Conservation (phyloP, 176 grass and related monocot genomes). For the Zea mays region DNA sequence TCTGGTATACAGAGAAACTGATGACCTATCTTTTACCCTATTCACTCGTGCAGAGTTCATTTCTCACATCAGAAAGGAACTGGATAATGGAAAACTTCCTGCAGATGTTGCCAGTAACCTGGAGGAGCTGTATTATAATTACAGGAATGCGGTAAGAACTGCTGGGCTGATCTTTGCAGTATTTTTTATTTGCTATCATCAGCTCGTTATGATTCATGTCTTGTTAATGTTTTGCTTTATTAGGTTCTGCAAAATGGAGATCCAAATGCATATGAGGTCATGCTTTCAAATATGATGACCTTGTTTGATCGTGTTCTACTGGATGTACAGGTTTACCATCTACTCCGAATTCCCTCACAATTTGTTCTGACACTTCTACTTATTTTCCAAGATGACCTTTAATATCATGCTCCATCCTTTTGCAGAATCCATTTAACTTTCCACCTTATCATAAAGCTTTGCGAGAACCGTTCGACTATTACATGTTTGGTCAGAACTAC, state of each 20-base stretch:
- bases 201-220: neutral
- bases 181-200: neutral
- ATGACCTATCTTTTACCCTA: neutral
- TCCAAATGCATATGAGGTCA: slow-evolving; percentile 70
- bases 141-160: slow-evolving; percentile 66
- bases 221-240: slow-evolving; percentile 11
- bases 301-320: slow-evolving; percentile 78
- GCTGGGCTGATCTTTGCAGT: neutral
- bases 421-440: slow-evolving; percentile 87
- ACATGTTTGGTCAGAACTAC: slow-evolving; percentile 98
- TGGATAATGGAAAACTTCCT: slow-evolving; percentile 65
- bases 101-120: slow-evolving; percentile 62
- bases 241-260: slow-evolving; percentile 77
- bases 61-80: slow-evolving; percentile 59
- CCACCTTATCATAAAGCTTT: slow-evolving; percentile 85
- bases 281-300: slow-evolving; percentile 74
- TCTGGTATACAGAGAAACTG: neutral
- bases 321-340: slow-evolving; percentile 65
- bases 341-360: slow-evolving; percentile 11
- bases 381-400: slow-evolving; percentile 29
- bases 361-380: slow-evolving; percentile 22
- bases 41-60: slow-evolving; percentile 58
- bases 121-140: slow-evolving; percentile 78
- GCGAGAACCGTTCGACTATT: slow-evolving; percentile 96
- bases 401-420: slow-evolving; percentile 38